These are phyloP conservation scores for Apiospora saccharicola DNA, from an alignment of 2,329 filamentous ascomycete species.

Conservation along the genomic window DNA sequence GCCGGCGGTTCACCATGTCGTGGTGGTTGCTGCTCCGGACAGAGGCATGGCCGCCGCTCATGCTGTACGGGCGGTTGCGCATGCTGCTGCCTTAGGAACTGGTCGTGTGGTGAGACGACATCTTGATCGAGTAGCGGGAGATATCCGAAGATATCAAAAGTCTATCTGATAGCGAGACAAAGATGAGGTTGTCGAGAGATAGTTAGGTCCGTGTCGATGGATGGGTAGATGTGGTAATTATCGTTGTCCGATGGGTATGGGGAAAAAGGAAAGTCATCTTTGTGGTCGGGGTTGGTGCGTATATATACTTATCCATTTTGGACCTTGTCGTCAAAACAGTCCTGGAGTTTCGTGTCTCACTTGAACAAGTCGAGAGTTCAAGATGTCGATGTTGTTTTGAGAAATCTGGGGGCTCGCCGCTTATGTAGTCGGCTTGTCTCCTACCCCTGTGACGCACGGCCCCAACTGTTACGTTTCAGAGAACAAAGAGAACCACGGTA, in stretches of 20 bases:
- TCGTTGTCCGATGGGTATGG: neutral
- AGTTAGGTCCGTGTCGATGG: no score
- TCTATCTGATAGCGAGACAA: neutral
- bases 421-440: neutral
- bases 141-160: neutral
- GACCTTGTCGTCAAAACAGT: neutral
- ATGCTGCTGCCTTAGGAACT: neutral
- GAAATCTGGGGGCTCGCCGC: neutral
- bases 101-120: neutral
- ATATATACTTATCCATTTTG: neutral
- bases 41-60: neutral
- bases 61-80: neutral
- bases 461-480: neutral
- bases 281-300: neutral
- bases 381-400: neutral
- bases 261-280: neutral
- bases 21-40: neutral
- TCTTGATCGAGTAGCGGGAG: neutral
- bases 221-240: neutral
- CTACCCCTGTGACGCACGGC: neutral
- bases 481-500: neutral
- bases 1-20: neutral
- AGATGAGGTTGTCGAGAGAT: neutral
- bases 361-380: neutral
- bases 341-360: neutral